Evolutionary conservation across 768 basidiomycete genomes (phyloP), one percentile per base, ranked within the genome.

Genomic region (Steccherinum ochraceum): DNA sequence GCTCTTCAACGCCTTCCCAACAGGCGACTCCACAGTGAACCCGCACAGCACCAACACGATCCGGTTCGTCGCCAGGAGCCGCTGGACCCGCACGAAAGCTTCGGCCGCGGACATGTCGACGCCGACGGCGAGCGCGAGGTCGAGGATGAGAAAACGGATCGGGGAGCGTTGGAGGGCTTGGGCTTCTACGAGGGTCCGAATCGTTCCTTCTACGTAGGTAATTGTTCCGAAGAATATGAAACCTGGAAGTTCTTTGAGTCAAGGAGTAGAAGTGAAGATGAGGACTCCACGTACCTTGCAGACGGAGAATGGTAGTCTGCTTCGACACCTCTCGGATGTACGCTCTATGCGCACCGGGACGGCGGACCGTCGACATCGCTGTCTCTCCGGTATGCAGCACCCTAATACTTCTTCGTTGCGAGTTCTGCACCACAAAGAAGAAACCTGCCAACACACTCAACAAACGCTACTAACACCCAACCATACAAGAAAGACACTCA

Each of bases 391-490:
- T 85, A 64, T 89, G 84, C 30, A 92, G 75, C 0, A 84, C 79
- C 7, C 95, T 81, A 53, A 99, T 93, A 56, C 92, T 91, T 42
- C 80, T 70, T 13, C 90, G 68, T 58, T 86, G 87, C 0, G 93
- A 96, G 52, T 89, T 95, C 61, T 95, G 91, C 2, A 98, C 77
- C n/a, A 99, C 95, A 61, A 99, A 99, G 72, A 95, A 96, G 67
- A 97, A 75, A 60, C 86, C 89, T 90, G 2, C 45, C 19, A 27
- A 13, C n/a, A n/a, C n/a, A n/a, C n/a, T n/a, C n/a, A n/a, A n/a
- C n/a, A n/a, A n/a, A n/a, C n/a, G n/a, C n/a, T n/a, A n/a, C n/a
- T n/a, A 24, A n/a, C 19, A 16, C 20, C 12, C 18, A 39, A 7
- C 46, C 11, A 39, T 13, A 48, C 12, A 7, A n/a, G n/a, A n/a